Evolutionary conservation across 2,329 filamentous ascomycete species (phyloP), one percentile per base, ranked within the genome.

Genomic region (Scytalidium lignicola): DNA sequence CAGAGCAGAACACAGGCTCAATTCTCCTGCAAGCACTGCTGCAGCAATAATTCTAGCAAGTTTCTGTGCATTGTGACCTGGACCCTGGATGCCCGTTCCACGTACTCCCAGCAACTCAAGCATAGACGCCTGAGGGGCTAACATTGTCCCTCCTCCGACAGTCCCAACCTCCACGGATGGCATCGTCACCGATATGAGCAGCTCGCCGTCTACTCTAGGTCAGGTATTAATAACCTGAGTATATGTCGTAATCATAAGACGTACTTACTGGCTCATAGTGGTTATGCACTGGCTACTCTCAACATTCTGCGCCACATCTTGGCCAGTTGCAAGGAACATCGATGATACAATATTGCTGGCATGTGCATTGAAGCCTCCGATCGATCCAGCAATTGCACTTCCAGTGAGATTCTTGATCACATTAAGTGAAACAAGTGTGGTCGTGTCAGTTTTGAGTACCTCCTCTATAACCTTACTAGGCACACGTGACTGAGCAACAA

Each of bases 241-340:
- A n/a, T n/a, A n/a, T n/a, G n/a, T n/a, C n/a, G n/a, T n/a, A n/a
- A n/a, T n/a, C n/a, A n/a, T n/a, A n/a, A n/a, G n/a, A n/a, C 32
- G 19, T 29, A 83, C 89, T 80, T 76, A 96, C 90, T 96, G 96
- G 73, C 88, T 92, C 91, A 97, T 97, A 51, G 93, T 88, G 28
- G 91, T 96, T 62, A 97, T 96, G 71, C 92, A 97, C 71, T 95
- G 96, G 64, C 84, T 82, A 67, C 88, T 95, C 75, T 97, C 91
- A 2, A 97, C 90, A 55, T 95, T 90, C 74, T 97, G 92, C 8
- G 92, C 91, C 15, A 92, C 92, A 70, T 97, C 92, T 67, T 97
- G 92, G 46, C 91, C 91, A 8, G 90, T 96, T 23, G 91, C 92
- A 44, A 97, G 71, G 78, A 91, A 97, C 49, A 97, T 81, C 41